These are phyloP conservation scores for Aureobasidium sp. DNA, from an alignment of 2,329 filamentous ascomycete genomes.

Conservation along the genomic window DNA sequence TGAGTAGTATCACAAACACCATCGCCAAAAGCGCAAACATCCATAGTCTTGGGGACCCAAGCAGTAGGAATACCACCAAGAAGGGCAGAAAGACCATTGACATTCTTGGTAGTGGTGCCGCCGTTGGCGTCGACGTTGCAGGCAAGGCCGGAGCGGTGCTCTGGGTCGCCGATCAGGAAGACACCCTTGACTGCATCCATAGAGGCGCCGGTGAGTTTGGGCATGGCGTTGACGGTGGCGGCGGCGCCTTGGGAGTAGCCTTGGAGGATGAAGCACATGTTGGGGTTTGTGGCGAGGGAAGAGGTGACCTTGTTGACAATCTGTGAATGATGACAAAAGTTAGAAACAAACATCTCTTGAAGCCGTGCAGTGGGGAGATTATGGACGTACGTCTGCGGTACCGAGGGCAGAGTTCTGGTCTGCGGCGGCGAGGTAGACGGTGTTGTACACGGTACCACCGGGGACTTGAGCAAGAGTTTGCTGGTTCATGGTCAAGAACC, in stretches of 20 bases:
- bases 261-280: conserved; percentile 32
- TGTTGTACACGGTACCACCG: conserved; percentile 31
- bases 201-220: conserved; percentile 26
- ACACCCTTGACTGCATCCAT: conserved; percentile 33
- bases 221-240: conserved; percentile 30
- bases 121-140: conserved; percentile 33
- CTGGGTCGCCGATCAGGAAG: conserved; percentile 31
- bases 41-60: conserved; percentile 31
- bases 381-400: conserved; percentile 23
- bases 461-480: conserved; percentile 23
- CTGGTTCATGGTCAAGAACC: conserved; percentile 30
- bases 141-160: conserved; percentile 27
- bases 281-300: conserved; percentile 22
- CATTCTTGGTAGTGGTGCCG: conserved; percentile 28
- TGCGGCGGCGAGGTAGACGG: conserved; percentile 28
- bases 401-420: conserved; percentile 25
- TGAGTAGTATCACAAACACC: conserved; percentile 32
- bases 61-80: conserved; percentile 24
- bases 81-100: conserved; percentile 23
- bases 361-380: background rate
- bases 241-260: conserved; percentile 34
- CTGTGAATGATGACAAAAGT: background rate
- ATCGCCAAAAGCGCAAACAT: conserved; percentile 33
- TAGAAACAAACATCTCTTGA: background rate
- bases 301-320: conserved; percentile 29